These are phyloP conservation scores for Przewalskia tangutica DNA, from an alignment of 257 asterid genomes.

Conservation along the genomic window DNA sequence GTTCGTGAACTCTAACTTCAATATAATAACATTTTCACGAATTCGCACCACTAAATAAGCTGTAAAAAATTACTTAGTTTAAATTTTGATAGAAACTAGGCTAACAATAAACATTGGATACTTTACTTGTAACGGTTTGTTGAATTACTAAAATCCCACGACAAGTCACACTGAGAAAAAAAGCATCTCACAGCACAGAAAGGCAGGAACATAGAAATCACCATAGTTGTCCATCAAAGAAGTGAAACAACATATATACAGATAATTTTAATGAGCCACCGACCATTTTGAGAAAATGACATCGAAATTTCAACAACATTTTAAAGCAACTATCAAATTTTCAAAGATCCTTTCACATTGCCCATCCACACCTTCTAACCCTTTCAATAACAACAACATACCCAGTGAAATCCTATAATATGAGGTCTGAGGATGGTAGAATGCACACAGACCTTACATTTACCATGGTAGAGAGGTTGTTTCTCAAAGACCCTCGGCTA, in stretches of 20 bases:
- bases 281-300: conserved; percentile 5
- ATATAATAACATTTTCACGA: not conserved
- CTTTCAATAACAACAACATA: not conserved
- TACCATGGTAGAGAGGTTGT: too few species aligned
- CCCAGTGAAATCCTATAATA: too few species aligned
- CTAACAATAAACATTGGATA: not conserved
- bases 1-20: not conserved
- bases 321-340: too few species aligned
- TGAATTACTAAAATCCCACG: not conserved
- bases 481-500: too few species aligned
- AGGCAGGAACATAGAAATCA: not conserved
- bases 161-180: not conserved
- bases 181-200: conserved; percentile 1
- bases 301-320: not conserved
- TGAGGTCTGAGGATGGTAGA: too few species aligned
- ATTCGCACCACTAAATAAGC: not conserved
- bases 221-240: not conserved
- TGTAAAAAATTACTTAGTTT: not conserved
- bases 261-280: not conserved
- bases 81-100: not conserved
- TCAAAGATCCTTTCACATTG: not conserved
- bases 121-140: not conserved
- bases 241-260: not conserved
- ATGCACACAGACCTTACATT: too few species aligned
- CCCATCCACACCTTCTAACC: not conserved